Percentiles rank a stretch among this genome's conserved stretches.
These are phyloP conservation scores for Penicillium angulare DNA, from an alignment of 495 filamentous ascomycete species.

Conservation along the genomic window DNA sequence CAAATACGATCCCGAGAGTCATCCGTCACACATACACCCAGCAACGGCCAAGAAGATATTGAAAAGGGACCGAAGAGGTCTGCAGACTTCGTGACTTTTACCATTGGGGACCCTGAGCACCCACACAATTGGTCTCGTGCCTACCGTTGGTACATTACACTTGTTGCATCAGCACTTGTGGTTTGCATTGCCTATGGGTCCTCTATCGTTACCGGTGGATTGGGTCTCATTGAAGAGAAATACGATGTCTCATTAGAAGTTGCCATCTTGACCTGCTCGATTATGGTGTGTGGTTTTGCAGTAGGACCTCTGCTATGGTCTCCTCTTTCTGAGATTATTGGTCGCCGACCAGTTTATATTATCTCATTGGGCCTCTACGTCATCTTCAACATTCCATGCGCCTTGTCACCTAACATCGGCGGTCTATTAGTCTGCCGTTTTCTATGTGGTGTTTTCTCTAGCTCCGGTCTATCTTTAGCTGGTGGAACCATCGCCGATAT, in stretches of 20 bases:
- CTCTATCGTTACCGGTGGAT: slow-evolving; percentile 61
- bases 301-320: slow-evolving; percentile 55
- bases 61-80: slow-evolving; percentile 22
- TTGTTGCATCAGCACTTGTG: slow-evolving; percentile 53
- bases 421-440: slow-evolving; percentile 57
- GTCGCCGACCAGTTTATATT: slow-evolving; percentile 58
- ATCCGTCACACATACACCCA: slow-evolving; percentile 4
- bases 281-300: slow-evolving; percentile 43
- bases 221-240: slow-evolving; percentile 54
- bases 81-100: slow-evolving; percentile 33
- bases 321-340: slow-evolving; percentile 76
- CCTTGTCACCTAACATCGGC: slow-evolving; percentile 53
- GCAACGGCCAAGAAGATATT: slow-evolving; percentile 7
- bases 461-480: slow-evolving; percentile 59
- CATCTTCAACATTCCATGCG: slow-evolving; percentile 59
- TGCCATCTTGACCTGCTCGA: slow-evolving; percentile 51
- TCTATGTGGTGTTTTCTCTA: slow-evolving; percentile 58
- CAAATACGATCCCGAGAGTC: slow-evolving; percentile 21
- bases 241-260: slow-evolving; percentile 65
- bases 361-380: slow-evolving; percentile 49
- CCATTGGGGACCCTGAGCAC: slow-evolving; percentile 46
- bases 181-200: slow-evolving; percentile 55
- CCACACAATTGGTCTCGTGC: slow-evolving; percentile 51
- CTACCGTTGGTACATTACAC: slow-evolving; percentile 60
- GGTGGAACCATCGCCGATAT: slow-evolving; percentile 63